Evolutionary conservation across 2,329 filamentous ascomycete species (phyloP).

Genomic region (Phyllosticta paracitricarpa): DNA sequence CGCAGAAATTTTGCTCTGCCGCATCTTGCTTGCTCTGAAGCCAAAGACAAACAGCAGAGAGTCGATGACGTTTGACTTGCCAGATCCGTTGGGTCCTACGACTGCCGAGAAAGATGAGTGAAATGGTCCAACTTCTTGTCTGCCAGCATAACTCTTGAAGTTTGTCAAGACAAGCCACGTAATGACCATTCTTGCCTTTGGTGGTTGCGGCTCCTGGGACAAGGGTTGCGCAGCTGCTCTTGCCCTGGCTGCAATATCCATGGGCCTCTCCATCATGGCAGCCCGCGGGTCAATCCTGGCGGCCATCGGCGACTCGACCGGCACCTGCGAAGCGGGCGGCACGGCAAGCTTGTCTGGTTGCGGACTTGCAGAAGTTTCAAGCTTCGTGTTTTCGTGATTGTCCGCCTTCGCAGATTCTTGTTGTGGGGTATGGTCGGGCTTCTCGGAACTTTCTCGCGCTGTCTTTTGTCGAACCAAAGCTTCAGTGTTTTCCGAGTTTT

Average conservation of each 20-base stretch:
- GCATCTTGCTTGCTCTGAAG: conserved; percentile 98
- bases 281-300: conserved; percentile 69
- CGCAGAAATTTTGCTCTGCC: conserved; percentile 95
- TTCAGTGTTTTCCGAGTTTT: not conserved
- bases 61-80: conserved; percentile 98
- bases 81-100: conserved; percentile 93
- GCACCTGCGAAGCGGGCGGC: conserved; percentile 7
- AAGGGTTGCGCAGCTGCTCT: conserved; percentile 54
- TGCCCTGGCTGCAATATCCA: conserved; percentile 88
- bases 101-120: conserved; percentile 96
- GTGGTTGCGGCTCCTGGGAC: conserved; percentile 62
- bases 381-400: conserved; percentile 36
- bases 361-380: not conserved
- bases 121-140: conserved; percentile 92
- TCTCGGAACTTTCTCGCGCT: conserved; percentile 44
- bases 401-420: conserved; percentile 27
- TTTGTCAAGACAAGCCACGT: conserved; percentile 87
- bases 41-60: conserved; percentile 98
- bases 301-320: conserved; percentile 27
- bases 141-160: conserved; percentile 97
- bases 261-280: conserved; percentile 72
- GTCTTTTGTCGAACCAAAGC: conserved; percentile 38
- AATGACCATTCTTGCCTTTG: conserved; percentile 83
- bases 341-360: conserved; percentile 22
- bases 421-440: conserved; percentile 38